Conservation (phyloP, 2,329 filamentous ascomycete genomes). For the Diaporthe sp. region DNA sequence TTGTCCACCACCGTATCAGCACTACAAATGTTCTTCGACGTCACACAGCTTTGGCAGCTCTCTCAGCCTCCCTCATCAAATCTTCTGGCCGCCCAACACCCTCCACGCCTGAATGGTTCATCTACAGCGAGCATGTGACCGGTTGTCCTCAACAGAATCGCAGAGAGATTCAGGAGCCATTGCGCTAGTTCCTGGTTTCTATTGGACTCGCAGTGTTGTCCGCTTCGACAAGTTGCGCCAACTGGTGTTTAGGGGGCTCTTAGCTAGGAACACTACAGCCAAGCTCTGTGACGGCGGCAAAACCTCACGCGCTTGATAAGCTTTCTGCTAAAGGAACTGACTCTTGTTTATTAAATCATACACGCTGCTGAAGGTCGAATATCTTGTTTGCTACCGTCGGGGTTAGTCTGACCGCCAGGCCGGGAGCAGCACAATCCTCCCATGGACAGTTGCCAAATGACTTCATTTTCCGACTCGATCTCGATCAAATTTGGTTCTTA, state of each 20-base stretch:
- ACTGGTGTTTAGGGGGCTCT: no score
- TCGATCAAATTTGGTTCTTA: background rate
- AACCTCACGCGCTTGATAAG: background rate
- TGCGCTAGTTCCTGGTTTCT: background rate
- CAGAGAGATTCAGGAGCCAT: background rate
- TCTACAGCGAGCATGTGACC: background rate
- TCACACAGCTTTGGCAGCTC: background rate
- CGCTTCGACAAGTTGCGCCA: background rate
- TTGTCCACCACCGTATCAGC: no score
- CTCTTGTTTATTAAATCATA: no score
- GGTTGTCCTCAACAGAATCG: background rate
- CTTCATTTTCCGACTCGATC: no score
- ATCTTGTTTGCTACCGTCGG: background rate
- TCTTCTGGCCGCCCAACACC: background rate
- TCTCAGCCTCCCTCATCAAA: background rate
- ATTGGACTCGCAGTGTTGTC: background rate
- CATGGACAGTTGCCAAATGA: background rate
- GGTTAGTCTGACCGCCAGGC: background rate
- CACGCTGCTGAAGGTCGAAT: background rate
- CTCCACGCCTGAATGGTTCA: background rate
- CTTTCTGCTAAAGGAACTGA: no score
- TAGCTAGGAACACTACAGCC: background rate
- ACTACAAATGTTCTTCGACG: background rate
- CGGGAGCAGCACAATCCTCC: no score
- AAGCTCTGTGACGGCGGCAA: constrained; percentile 4